phyloP scores from a whole-genome alignment of 169 alveolate genomes.

The Plasmodium chabaudi region DNA sequence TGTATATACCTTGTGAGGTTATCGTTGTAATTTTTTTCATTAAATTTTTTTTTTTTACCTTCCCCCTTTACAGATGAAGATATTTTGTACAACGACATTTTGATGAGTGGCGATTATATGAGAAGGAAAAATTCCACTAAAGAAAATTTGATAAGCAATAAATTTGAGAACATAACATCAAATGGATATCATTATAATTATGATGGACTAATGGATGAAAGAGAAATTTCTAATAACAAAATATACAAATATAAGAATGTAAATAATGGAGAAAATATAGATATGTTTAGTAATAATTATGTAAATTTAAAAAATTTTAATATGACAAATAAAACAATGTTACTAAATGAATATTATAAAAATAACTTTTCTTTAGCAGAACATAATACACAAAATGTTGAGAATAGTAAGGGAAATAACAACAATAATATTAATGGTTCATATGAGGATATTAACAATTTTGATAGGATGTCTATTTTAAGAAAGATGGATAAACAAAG shows the following conservation, averaged over 20 bases:
- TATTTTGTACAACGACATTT: background rate
- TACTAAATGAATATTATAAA: constrained; percentile 12
- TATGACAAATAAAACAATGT: background rate
- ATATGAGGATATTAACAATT: background rate
- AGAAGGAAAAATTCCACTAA: constrained; percentile 7
- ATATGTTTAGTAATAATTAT: background rate
- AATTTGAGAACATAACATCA: constrained; percentile 9
- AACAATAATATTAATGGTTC: background rate
- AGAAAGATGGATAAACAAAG: constrained; percentile 16
- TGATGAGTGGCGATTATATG: background rate
- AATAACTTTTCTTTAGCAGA: constrained; percentile 12
- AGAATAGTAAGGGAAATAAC: constrained; percentile 2
- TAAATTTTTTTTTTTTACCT: background rate
- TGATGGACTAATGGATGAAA: background rate
- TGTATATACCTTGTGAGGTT: too few relatives aligned
- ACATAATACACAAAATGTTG: constrained; percentile 3
- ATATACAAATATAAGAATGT: constrained; percentile 20
- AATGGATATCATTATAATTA: constrained; percentile 1
- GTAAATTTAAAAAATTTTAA: constrained; percentile 1
- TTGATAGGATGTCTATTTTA: constrained; percentile 1
- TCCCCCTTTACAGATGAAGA: background rate
- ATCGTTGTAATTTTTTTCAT: too few relatives aligned
- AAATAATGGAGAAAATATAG: constrained; percentile 8
- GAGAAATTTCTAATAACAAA: background rate
- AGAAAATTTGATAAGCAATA: background rate